A percentile compares a stretch with the other conserved stretches of the same genome.
These are phyloP conservation scores for Handroanthus guayacan DNA, from an alignment of 257 asterid genomes.

Conservation along the genomic window DNA sequence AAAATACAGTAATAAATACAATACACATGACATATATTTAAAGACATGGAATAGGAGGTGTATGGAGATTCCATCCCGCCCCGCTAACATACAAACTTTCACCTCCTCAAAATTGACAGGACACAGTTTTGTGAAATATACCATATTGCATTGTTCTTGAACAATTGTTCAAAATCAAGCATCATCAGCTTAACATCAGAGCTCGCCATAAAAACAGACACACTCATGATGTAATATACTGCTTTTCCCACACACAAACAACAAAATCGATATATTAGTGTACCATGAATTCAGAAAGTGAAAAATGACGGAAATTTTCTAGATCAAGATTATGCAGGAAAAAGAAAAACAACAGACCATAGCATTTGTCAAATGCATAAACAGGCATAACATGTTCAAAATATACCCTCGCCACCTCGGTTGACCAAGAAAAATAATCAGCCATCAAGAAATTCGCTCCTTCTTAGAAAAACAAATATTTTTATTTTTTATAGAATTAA, in stretches of 20 bases:
- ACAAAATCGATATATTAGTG: neutral
- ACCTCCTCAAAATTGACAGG: neutral
- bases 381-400: neutral
- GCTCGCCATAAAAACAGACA: neutral
- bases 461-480: neutral
- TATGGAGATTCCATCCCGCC: no score
- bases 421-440: constrained; percentile 3
- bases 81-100: neutral
- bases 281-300: neutral
- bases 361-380: neutral
- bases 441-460: neutral
- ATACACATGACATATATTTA: no score
- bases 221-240: neutral
- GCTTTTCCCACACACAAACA: neutral
- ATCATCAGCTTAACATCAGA: constrained; percentile 17
- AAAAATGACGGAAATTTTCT: neutral
- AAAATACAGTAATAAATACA: no score
- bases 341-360: neutral
- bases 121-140: neutral
- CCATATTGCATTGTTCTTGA: neutral
- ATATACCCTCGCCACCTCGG: neutral
- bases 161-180: constrained; percentile 1
- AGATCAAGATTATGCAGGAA: neutral
- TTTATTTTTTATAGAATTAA: neutral
- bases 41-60: no score